These are phyloP conservation scores for Hanseniaspora lachancei DNA, from an alignment of 805 yeast genomes.

Conservation along the genomic window DNA sequence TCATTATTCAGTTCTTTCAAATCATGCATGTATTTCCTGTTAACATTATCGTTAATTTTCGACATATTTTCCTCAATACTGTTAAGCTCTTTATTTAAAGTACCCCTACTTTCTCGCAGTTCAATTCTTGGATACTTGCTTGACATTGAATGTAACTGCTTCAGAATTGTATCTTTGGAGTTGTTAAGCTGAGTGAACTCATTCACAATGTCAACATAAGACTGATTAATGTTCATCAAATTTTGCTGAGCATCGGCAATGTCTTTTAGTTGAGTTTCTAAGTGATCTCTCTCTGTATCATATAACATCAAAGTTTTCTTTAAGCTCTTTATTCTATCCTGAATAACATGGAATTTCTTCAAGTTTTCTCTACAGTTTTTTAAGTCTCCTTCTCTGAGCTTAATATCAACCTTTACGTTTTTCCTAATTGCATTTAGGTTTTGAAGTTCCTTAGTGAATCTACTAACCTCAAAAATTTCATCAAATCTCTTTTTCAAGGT, in stretches of 20 bases:
- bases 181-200: slow-evolving; percentile 45
- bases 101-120: slow-evolving; percentile 14
- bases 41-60: background rate
- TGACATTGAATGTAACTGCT: slow-evolving; percentile 18
- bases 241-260: slow-evolving; percentile 47
- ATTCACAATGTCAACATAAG: slow-evolving; percentile 60
- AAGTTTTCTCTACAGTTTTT: slow-evolving; percentile 63
- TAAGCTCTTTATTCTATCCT: slow-evolving; percentile 35
- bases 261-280: slow-evolving; percentile 38
- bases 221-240: slow-evolving; percentile 65
- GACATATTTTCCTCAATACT: background rate
- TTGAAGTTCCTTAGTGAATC: slow-evolving; percentile 82
- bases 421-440: slow-evolving; percentile 61
- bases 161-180: slow-evolving; percentile 33
- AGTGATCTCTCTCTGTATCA: slow-evolving; percentile 34
- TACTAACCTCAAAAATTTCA: slow-evolving; percentile 90
- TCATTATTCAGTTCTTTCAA: slow-evolving; percentile 15
- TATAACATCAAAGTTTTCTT: slow-evolving; percentile 33
- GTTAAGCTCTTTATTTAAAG: slow-evolving; percentile 20
- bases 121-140: background rate
- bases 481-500: slow-evolving; percentile 82
- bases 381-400: slow-evolving; percentile 28
- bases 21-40: background rate
- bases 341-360: slow-evolving; percentile 52
- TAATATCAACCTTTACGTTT: slow-evolving; percentile 63